These are phyloP conservation scores for Polygonum maritimum DNA, from an alignment of 148 eudicot species.

Conservation along the genomic window DNA sequence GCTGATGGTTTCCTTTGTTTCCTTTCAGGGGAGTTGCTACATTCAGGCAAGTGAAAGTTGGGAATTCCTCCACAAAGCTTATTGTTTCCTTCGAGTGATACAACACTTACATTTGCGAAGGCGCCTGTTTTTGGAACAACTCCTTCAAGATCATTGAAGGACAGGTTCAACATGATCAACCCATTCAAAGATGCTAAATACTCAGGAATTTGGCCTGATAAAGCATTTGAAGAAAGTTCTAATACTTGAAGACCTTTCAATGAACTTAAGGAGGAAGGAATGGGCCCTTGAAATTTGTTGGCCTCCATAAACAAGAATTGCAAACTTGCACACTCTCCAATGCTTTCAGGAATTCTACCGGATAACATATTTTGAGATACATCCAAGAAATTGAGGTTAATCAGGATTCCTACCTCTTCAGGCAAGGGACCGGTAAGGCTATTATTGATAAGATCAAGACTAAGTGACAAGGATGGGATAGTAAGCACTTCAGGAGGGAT, in stretches of 20 bases:
- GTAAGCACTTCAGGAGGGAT: neutral
- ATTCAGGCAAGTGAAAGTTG: constrained; percentile 11
- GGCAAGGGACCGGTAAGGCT: constrained; percentile 13
- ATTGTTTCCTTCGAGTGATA: constrained; percentile 14
- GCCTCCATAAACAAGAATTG: neutral
- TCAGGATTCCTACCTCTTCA: constrained; percentile 4
- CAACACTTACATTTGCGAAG: constrained; percentile 9
- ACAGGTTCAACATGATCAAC: constrained; percentile 10
- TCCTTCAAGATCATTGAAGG: constrained; percentile 21
- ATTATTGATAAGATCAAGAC: neutral
- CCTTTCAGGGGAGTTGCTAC: neutral
- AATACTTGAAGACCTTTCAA: constrained; percentile 1
- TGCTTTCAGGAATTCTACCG: constrained; percentile 10
- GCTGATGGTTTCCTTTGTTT: too few species aligned
- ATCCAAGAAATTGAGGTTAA: neutral
- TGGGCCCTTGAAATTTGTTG: constrained; percentile 15
- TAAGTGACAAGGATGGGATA: neutral
- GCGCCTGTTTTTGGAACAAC: constrained; percentile 15
- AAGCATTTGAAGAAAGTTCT: constrained; percentile 16
- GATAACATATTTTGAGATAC: constrained; percentile 8
- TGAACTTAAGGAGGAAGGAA: constrained; percentile 15
- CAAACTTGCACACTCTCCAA: constrained; percentile 10
- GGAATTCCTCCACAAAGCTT: constrained; percentile 19
- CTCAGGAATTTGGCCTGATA: constrained; percentile 21
- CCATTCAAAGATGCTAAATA: constrained; percentile 4